Base-by-base conservation (phyloP, 371 early-diverging fungal genomes). In the Mucor lusitanicus region DNA sequence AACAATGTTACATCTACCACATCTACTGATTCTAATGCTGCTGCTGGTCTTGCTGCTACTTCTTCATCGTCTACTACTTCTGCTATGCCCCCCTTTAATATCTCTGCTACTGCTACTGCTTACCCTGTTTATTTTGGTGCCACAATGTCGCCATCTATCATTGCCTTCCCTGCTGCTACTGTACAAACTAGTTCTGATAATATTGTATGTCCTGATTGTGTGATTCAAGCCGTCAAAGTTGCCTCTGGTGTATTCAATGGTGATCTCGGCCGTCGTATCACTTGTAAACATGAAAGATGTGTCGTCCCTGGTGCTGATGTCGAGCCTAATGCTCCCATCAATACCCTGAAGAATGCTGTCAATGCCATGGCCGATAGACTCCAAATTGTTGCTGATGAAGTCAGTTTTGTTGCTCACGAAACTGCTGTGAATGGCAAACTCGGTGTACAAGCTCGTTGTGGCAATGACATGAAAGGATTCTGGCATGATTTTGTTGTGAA, bases 401-500 rank as follows among this genome's bases (percentile, higher is more conserved):
- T 89, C 17, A 80, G 84, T 21, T 78, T 78, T 25, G 87, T 89
- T 6, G 85, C 88, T 21, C 73, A 73, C 42, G 88, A 89, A 57
- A 88, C 87, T 32, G 91, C 87, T 15, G 82, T 85, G 13, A 85
- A 90, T 66, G 91, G 89, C 11, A 86, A 85, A 67, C 73, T 91
- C 0, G 89, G 89, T 40, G 85, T 87, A 0, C 87, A 87, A 56
- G 86, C 86, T 6, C 77, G 80, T 32, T 50, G 72, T 42, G 80
- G 81, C 62, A 64, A 74, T 28, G 62, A 69, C 35, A 77, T 76
- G 15, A 79, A 80, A 6, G 94, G 94, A 30, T 83, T 85, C 19
- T 94, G 92, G 92, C 81, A 80, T 27, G 91, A 92, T 55, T 78
- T 92, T 63, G 86, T 88, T 32, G 79, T 82, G 61, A 85, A 89